Evolutionary conservation across 768 basidiomycete genomes (phyloP), one percentile per base, ranked within the genome.

Genomic region (Peribolospora baueri): DNA sequence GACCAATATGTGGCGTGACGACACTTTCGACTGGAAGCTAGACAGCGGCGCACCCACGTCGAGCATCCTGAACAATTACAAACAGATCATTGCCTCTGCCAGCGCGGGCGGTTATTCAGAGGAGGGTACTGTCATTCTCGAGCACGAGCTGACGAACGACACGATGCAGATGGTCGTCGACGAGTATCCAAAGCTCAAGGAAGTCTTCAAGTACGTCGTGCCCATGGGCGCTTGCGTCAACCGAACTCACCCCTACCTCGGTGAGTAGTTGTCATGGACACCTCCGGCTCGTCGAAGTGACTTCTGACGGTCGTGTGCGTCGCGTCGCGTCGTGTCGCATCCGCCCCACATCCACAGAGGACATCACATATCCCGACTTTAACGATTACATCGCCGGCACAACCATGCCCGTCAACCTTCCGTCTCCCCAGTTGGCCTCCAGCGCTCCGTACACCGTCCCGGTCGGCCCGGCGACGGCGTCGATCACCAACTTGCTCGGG

Each of bases 131-230:
- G 61, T 69, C 52, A 63, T 68, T 5, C 58, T 68, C 5, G 62
- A 60, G 5, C 67, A 68, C 56, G 67, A 68, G 47, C 14, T 47
- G 61, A 62, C 58, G 60, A 65, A 63, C 56, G 64, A 56, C 42
- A 68, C 67, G 50, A 69, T 69, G 68, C 38, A 54, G n/a, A 60
- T 67, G n/a, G 54, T 57, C 25, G 41, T 63, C 48, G 56, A 62
- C 54, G 62, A 58, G 55, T 58, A 64, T 36, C 62, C 64, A 14
- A 45, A 56, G 54, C 61, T 68, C 54, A 61, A 60, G 50, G 39
- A 62, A 39, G 59, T 59, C 3, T 68, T 66, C 60, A 62, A 59
- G n/a, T 59, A 64, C 46, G 58, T 69, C 25, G 60, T 67, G 8
- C 66, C 68, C 13, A 59, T 68, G 45, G 64, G 61, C 1, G 43